Percentiles rank a stretch among this genome's conserved stretches.
phyloP scores from a whole-genome alignment of 1,284 basidiomycete genomes.

The Nidula niveotomentosa region DNA sequence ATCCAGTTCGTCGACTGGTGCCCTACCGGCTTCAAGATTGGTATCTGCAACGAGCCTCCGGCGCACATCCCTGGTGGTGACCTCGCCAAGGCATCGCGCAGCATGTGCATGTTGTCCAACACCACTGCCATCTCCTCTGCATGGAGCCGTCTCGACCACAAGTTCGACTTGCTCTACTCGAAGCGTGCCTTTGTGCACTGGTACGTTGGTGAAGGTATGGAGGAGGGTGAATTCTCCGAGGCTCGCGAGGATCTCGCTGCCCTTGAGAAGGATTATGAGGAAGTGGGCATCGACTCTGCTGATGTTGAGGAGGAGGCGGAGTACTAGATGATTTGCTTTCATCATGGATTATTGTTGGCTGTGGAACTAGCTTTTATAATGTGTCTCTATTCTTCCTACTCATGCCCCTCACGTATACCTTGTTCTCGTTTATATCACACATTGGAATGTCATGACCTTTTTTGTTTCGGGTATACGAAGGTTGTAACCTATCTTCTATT shows the following conservation, averaged over 20 bases:
- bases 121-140: slow-evolving; percentile 94
- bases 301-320: slow-evolving; percentile 67
- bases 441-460: slow-evolving; percentile 24
- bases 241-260: slow-evolving; percentile 97
- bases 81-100: slow-evolving; percentile 91
- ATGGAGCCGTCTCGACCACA: slow-evolving; percentile 97
- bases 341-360: slow-evolving; percentile 6
- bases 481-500: background rate
- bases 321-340: slow-evolving; percentile 18
- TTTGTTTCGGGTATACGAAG: slow-evolving; percentile 2
- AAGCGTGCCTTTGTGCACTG: slow-evolving; percentile 98
- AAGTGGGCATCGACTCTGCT: slow-evolving; percentile 91
- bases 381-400: slow-evolving; percentile 7
- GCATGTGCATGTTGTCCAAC: slow-evolving; percentile 96
- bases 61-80: slow-evolving; percentile 92
- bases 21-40: slow-evolving; percentile 96
- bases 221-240: slow-evolving; percentile 98
- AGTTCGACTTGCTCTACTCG: slow-evolving; percentile 98
- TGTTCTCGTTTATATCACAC: slow-evolving; percentile 15
- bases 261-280: slow-evolving; percentile 96
- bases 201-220: slow-evolving; percentile 99
- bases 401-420: slow-evolving; percentile 31
- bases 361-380: slow-evolving; percentile 8
- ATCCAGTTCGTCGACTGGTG: slow-evolving; percentile 99
- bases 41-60: slow-evolving; percentile 96